These are phyloP conservation scores for Camelina laxa DNA, from an alignment of 345 rosid species.

Conservation along the genomic window DNA sequence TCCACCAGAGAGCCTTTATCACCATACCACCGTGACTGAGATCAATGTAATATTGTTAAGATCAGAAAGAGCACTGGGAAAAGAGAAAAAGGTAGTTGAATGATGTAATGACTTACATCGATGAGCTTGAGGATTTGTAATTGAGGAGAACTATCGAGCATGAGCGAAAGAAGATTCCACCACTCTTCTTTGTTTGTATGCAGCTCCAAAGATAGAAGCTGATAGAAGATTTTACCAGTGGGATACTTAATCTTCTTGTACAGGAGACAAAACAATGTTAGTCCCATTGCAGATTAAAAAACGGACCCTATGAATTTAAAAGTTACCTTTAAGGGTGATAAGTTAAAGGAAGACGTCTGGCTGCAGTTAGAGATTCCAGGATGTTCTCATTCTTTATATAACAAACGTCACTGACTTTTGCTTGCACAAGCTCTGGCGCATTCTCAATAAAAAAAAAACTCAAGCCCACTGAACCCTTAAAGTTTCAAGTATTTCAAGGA, in stretches of 20 bases:
- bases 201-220: constrained; percentile 1
- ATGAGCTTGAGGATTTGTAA: constrained; percentile 8
- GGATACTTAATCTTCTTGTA: constrained; percentile 6
- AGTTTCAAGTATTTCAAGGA: constrained; percentile 29
- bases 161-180: neutral
- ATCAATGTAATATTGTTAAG: neutral
- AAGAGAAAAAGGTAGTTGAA: neutral
- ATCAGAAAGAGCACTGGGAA: neutral
- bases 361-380: too few relatives aligned
- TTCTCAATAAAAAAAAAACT: neutral
- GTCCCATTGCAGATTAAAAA: too few relatives aligned
- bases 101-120: neutral
- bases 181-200: neutral
- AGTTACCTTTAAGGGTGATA: too few relatives aligned
- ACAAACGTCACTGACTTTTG: too few relatives aligned
- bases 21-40: neutral
- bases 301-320: too few relatives aligned
- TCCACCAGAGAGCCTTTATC: neutral
- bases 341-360: too few relatives aligned
- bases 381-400: too few relatives aligned
- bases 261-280: too few relatives aligned
- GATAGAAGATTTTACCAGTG: neutral
- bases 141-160: constrained; percentile 16
- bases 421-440: neutral
- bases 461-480: neutral